phyloP scores from a whole-genome alignment of 2,329 filamentous ascomycete genomes.

The Cytospora paraplurivora region DNA sequence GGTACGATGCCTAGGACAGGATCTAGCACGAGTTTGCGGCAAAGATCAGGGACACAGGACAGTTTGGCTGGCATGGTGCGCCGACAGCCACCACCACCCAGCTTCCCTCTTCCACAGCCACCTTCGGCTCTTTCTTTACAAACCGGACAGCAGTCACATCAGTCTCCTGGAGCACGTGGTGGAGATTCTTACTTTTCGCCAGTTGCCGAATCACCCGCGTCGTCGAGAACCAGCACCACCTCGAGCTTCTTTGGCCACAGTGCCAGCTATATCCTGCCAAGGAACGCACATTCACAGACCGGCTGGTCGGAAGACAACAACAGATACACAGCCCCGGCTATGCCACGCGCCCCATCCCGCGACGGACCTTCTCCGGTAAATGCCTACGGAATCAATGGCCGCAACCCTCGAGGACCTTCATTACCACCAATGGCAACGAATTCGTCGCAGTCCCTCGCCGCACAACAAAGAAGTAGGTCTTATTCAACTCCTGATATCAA shows the following conservation, averaged over 20 bases:
- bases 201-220: slow-evolving; percentile 74
- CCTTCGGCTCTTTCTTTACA: slow-evolving; percentile 69
- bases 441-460: slow-evolving; percentile 46
- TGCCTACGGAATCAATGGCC: slow-evolving; percentile 62
- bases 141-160: slow-evolving; percentile 48
- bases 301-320: slow-evolving; percentile 74
- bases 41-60: slow-evolving; percentile 75
- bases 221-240: slow-evolving; percentile 72
- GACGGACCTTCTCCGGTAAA: slow-evolving; percentile 69
- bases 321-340: slow-evolving; percentile 85
- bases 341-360: slow-evolving; percentile 77
- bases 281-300: slow-evolving; percentile 68
- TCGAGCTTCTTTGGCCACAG: slow-evolving; percentile 68
- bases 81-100: slow-evolving; percentile 64
- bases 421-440: slow-evolving; percentile 66
- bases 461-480: slow-evolving; percentile 75
- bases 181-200: slow-evolving; percentile 96
- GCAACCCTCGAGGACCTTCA: slow-evolving; percentile 75
- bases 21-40: slow-evolving; percentile 74
- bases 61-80: slow-evolving; percentile 61
- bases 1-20: slow-evolving; percentile 63
- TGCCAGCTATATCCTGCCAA: slow-evolving; percentile 68
- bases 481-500: slow-evolving; percentile 97
- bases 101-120: slow-evolving; percentile 65
- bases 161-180: slow-evolving; percentile 63